Evolutionary conservation across 2,329 filamentous ascomycete genomes (phyloP).

Genomic region (Calonectria ilicicola): DNA sequence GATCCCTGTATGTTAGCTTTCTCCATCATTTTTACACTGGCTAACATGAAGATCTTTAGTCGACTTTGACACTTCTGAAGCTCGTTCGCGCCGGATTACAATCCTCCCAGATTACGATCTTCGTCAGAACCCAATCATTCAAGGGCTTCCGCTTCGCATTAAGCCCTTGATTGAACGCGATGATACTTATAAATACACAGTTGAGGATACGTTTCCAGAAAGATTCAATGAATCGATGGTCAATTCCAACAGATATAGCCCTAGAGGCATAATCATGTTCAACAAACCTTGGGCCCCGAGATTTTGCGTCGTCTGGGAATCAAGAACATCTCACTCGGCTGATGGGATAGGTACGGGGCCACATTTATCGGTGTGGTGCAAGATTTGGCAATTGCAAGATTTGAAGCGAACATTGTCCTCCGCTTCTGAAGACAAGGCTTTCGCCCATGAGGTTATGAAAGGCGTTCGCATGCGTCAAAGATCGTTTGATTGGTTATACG

Average conservation of each 20-base stretch:
- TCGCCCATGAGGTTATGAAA: conserved; percentile 12
- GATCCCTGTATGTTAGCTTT: not conserved
- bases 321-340: not conserved
- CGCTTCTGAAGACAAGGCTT: not conserved
- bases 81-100: not conserved
- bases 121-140: conserved; percentile 3
- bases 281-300: conserved; percentile 8
- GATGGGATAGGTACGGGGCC: not conserved
- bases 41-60: not conserved
- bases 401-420: not conserved
- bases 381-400: conserved; percentile 8
- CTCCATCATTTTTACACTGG: not conserved
- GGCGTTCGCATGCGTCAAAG: conserved; percentile 7
- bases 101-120: conserved; percentile 18
- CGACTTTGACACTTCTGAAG: conserved; percentile 6
- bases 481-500: conserved; percentile 9
- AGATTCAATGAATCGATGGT: not conserved
- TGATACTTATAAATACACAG: not conserved
- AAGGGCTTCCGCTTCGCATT: conserved; percentile 10
- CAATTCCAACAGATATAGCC: not conserved
- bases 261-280: conserved; percentile 18
- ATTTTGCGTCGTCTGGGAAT: conserved; percentile 20
- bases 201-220: conserved; percentile 17
- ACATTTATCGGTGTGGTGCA: conserved; percentile 1
- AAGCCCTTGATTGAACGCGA: conserved; percentile 5